These are phyloP conservation scores for Paramecium tetraurelia DNA, from an alignment of 73 alveolate species.

Conservation along the genomic window DNA sequence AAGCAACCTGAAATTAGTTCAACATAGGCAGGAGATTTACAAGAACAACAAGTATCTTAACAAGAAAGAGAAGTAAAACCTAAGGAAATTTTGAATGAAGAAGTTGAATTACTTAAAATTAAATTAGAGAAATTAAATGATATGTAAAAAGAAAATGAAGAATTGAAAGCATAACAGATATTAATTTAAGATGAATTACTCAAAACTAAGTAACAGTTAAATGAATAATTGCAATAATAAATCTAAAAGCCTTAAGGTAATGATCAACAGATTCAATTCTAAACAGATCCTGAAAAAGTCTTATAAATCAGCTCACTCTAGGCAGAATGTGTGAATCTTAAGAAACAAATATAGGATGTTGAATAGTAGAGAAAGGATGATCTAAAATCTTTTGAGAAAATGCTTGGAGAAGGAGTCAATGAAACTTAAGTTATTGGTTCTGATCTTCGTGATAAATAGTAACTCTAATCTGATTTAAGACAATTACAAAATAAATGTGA, in stretches of 20 bases:
- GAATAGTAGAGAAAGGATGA: background rate
- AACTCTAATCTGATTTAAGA: background rate
- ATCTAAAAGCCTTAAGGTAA: background rate
- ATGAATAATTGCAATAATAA: background rate
- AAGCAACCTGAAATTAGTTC: background rate
- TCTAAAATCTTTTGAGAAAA: background rate
- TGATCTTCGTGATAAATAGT: background rate
- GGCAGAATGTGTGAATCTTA: background rate
- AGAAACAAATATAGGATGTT: background rate
- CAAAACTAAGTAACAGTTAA: background rate
- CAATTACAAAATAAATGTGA: background rate
- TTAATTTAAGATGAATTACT: background rate
- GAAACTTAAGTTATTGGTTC: background rate
- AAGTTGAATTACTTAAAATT: too few species aligned
- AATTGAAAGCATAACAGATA: background rate
- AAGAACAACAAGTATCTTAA: too few species aligned
- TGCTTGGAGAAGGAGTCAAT: background rate
- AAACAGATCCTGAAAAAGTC: background rate
- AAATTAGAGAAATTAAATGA: too few species aligned
- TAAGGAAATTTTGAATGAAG: too few species aligned
- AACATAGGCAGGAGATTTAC: too few species aligned
- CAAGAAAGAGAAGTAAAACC: too few species aligned
- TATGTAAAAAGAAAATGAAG: background rate
- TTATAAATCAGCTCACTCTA: background rate
- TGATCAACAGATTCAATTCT: background rate